Evolutionary conservation across 2,329 filamentous ascomycete species (phyloP).

Genomic region (Clonostachys rosea): DNA sequence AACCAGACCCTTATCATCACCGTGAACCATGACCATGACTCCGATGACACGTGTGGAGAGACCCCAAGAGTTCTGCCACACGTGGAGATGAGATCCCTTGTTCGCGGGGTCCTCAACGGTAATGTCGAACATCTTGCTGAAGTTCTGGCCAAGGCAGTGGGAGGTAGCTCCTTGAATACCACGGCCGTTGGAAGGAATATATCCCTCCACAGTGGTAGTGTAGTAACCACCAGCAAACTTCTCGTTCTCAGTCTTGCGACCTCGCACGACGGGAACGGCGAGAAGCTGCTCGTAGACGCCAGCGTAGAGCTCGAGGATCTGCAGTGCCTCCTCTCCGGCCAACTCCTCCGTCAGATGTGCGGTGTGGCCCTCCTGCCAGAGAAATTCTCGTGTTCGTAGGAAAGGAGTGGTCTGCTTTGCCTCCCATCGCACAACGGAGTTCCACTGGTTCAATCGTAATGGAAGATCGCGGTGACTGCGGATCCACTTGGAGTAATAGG

Average conservation of each 20-base stretch:
- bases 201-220: constrained; percentile 95
- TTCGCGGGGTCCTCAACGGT: constrained; percentile 88
- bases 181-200: constrained; percentile 91
- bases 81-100: constrained; percentile 74
- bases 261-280: constrained; percentile 90
- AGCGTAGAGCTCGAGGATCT: constrained; percentile 92
- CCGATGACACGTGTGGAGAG: constrained; percentile 95
- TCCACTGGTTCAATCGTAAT: constrained; percentile 95
- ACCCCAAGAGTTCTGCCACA: constrained; percentile 99
- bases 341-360: constrained; percentile 82
- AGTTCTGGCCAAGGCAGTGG: constrained; percentile 94
- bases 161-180: constrained; percentile 96
- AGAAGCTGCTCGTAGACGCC: constrained; percentile 90
- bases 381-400: constrained; percentile 87
- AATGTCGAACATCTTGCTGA: constrained; percentile 99
- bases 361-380: constrained; percentile 95
- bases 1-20: constrained; percentile 92
- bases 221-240: constrained; percentile 97
- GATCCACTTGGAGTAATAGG: constrained; percentile 96
- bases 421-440: constrained; percentile 89
- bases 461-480: constrained; percentile 93
- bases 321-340: constrained; percentile 79
- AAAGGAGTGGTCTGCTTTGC: constrained; percentile 90
- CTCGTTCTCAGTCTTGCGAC: constrained; percentile 94
- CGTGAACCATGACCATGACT: constrained; percentile 98